These are phyloP conservation scores for Pseudocohnilembus persalinus DNA, from an alignment of 169 alveolate genomes.

Conservation along the genomic window DNA sequence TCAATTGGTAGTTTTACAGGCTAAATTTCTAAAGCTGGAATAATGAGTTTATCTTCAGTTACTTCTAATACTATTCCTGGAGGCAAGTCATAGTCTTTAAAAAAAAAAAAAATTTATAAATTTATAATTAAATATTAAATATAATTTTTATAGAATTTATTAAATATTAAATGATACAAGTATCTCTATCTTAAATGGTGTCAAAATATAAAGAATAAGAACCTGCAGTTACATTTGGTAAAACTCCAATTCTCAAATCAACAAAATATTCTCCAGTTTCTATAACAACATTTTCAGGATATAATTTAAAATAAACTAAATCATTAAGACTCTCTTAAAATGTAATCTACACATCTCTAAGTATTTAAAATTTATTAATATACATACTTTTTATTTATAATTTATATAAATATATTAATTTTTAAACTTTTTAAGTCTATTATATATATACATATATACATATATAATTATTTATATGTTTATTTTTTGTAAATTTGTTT, in stretches of 20 bases:
- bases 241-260: not conserved
- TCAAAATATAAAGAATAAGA: not conserved
- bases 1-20: not conserved
- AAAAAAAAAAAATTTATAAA: too few relatives aligned
- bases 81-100: not conserved
- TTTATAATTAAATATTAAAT: too few relatives aligned
- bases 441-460: too few relatives aligned
- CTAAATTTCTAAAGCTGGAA: not conserved
- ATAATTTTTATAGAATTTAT: too few relatives aligned
- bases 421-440: too few relatives aligned
- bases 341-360: not conserved
- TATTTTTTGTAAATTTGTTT: too few relatives aligned
- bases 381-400: too few relatives aligned
- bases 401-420: too few relatives aligned
- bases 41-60: not conserved
- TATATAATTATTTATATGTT: too few relatives aligned
- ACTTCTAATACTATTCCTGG: not conserved
- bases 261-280: not conserved
- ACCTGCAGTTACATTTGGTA: not conserved
- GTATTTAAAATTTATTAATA: too few relatives aligned
- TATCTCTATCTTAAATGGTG: not conserved
- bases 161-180: not conserved
- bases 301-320: too few relatives aligned
- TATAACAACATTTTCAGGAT: not conserved
- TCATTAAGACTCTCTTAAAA: not conserved